Conservation (phyloP, 495 filamentous ascomycete genomes). For the Xylaria nigripes region DNA sequence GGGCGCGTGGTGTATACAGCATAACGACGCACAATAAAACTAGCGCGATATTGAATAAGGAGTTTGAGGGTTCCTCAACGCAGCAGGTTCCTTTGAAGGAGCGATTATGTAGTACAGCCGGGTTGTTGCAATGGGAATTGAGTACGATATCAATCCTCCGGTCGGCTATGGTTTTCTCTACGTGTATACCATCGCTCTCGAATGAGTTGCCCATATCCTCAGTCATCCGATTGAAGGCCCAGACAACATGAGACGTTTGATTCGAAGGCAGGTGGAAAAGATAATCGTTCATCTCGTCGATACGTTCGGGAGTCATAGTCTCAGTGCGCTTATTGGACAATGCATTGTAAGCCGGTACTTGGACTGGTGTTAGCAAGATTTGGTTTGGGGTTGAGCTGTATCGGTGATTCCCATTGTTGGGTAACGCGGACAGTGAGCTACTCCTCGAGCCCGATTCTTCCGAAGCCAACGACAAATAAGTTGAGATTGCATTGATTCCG, state of each 20-base stretch:
- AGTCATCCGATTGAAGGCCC: constrained; percentile 45
- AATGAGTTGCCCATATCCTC: constrained; percentile 27
- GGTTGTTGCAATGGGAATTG: constrained; percentile 50
- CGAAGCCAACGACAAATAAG: constrained; percentile 22
- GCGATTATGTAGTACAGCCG: constrained; percentile 30
- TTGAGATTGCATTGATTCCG: constrained; percentile 35
- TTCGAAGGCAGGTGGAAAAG: constrained; percentile 37
- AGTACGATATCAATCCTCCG: constrained; percentile 47
- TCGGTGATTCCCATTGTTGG: background rate
- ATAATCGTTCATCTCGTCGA: constrained; percentile 49
- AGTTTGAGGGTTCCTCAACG: constrained; percentile 31
- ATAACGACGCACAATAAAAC: constrained; percentile 19
- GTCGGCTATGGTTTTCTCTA: constrained; percentile 38
- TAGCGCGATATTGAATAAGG: constrained; percentile 29
- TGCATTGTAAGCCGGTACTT: constrained; percentile 43
- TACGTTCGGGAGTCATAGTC: constrained; percentile 44
- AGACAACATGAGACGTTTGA: constrained; percentile 41
- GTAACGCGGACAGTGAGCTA: constrained; percentile 5
- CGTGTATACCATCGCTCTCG: constrained; percentile 46
- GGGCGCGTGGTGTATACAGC: constrained; percentile 8
- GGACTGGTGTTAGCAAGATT: constrained; percentile 46
- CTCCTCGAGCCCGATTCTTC: constrained; percentile 1
- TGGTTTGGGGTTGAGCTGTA: constrained; percentile 24
- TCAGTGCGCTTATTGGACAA: constrained; percentile 37
- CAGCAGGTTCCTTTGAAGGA: constrained; percentile 54